Base-by-base conservation (phyloP, 1,284 basidiomycete genomes). In the Psilocybe mexicana region DNA sequence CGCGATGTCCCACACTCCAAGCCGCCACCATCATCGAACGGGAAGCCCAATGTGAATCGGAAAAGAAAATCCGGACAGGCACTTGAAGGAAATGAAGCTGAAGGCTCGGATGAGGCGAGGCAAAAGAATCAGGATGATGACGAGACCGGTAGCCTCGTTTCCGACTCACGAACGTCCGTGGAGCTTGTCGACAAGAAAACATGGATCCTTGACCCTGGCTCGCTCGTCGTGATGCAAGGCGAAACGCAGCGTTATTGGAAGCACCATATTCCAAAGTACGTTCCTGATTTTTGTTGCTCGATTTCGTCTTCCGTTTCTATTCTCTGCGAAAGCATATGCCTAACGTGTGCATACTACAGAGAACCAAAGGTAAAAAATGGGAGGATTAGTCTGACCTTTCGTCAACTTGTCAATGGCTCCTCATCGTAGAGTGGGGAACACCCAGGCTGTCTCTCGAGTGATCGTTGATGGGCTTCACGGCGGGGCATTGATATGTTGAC, bases 221-320 rank as follows among this genome's bases (percentile, higher is more conserved):
- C 69, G 2, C 48, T 71, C 25, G 63, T 71, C n/a, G 63, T 71
- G 8, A 71, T 71, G 69, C 69, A 71, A 54, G 69, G 69, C 5
- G 66, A 67, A 18, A 71, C 69, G 0, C 69, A 71, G 50, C 56
- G 43, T 18, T 61, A 63, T 45, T 71, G 69, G 69, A 71, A 71
- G 51, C 69, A 71, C 42, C 63, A 68, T 50, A 71, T 71, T 40
- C 68, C 69, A 3, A 71, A 64, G 69, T 69, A 49, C 42, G 65
- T 52, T n/a, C 14, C 36, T 18, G 18, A 18, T 18, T 18, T 18
- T 18, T 18, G 18, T 18, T 18, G 18, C 18, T 18, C 18, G 18
- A 18, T 18, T 18, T 18, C 18, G 18, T 18, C 18, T 18, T 18
- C 18, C 18, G 18, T 18, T 18, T 18, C 18, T 18, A 1, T 18